Evolutionary conservation across 2,329 filamentous ascomycete genomes (phyloP).

Genomic region (Colletotrichum sp.): DNA sequence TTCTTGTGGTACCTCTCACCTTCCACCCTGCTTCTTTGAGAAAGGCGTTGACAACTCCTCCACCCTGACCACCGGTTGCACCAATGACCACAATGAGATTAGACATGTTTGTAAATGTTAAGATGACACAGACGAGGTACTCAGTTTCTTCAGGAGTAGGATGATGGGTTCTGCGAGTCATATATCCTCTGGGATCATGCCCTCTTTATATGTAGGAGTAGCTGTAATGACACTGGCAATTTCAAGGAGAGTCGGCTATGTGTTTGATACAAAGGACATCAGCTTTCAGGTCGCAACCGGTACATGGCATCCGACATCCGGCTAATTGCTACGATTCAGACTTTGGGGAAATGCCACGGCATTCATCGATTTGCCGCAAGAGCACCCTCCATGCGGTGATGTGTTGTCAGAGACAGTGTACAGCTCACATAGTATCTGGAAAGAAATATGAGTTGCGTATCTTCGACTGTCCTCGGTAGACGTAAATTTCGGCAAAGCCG

Average conservation of each 20-base stretch:
- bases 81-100: constrained; percentile 34
- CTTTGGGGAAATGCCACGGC: too few relatives aligned
- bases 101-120: neutral
- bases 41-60: constrained; percentile 33
- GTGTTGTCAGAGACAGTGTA: too few relatives aligned
- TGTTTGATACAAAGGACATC: neutral
- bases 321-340: too few relatives aligned
- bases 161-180: neutral
- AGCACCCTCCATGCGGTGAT: too few relatives aligned
- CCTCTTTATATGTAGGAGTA: neutral
- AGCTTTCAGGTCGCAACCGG: too few relatives aligned
- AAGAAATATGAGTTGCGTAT: too few relatives aligned
- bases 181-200: accelerated
- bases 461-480: too few relatives aligned
- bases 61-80: constrained; percentile 35
- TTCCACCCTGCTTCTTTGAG: constrained; percentile 30
- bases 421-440: too few relatives aligned
- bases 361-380: too few relatives aligned
- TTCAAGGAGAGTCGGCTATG: neutral
- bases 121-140: accelerated
- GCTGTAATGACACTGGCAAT: neutral
- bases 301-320: neutral
- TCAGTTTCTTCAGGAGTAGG: neutral
- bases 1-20: constrained; percentile 34
- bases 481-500: too few relatives aligned